Percentiles rank a stretch among this genome's conserved stretches.
Conservation (phyloP, 257 asterid species). For the Plantago major region DNA sequence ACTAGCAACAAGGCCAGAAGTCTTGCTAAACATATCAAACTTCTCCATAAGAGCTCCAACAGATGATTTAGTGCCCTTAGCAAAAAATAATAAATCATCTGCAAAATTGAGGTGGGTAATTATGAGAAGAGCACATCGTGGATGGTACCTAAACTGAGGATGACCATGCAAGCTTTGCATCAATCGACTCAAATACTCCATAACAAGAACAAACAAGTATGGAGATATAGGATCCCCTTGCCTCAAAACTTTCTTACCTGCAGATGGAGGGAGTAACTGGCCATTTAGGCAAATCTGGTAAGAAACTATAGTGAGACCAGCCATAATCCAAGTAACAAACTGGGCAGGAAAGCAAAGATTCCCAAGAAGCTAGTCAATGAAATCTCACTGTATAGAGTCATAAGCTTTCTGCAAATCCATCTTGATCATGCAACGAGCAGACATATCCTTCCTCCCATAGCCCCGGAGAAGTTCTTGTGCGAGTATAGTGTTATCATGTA, state of each 20-base stretch:
- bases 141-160: background rate
- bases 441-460: background rate
- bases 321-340: background rate
- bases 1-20: background rate
- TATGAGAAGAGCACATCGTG: background rate
- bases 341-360: background rate
- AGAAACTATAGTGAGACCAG: background rate
- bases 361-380: background rate
- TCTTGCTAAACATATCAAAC: background rate
- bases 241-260: background rate
- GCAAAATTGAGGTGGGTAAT: background rate
- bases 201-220: background rate
- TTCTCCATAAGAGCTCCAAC: background rate
- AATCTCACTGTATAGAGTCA: too few relatives aligned
- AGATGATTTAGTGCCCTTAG: background rate
- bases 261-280: background rate
- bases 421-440: too few relatives aligned
- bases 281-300: background rate
- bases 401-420: too few relatives aligned
- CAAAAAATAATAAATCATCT: background rate
- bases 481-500: background rate
- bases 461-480: background rate
- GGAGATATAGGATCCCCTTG: background rate
- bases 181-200: background rate
- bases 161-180: background rate